These are phyloP conservation scores for Phaeosphaeriaceae sp. DNA, from an alignment of 2,329 filamentous ascomycete species.

Conservation along the genomic window DNA sequence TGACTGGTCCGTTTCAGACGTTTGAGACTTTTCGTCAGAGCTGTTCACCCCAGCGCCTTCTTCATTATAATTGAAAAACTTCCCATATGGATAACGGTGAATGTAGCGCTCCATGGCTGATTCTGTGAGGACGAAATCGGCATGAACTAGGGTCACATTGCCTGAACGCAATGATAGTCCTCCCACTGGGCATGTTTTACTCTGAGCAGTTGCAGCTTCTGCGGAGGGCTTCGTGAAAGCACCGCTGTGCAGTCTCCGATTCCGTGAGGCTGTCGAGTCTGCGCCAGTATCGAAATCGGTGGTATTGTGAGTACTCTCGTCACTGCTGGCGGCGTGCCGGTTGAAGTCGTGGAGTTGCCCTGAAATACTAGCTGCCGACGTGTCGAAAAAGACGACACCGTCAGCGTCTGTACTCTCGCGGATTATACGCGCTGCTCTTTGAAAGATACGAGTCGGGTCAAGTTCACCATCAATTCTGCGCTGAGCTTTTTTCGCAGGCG, in stretches of 20 bases:
- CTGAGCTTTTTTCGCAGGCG: constrained; percentile 22
- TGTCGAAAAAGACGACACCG: constrained; percentile 46
- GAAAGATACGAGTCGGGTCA: constrained; percentile 38
- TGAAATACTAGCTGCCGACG: constrained; percentile 37
- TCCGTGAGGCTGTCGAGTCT: constrained; percentile 29
- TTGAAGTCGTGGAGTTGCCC: constrained; percentile 29
- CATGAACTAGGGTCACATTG: constrained; percentile 24
- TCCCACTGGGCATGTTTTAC: constrained; percentile 33
- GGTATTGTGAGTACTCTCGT: constrained; percentile 41
- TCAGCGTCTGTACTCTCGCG: constrained; percentile 41
- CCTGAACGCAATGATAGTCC: constrained; percentile 30
- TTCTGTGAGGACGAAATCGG: constrained; percentile 41
- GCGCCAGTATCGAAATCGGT: constrained; percentile 36
- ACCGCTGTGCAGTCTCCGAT: constrained; percentile 19
- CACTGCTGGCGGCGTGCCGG: constrained; percentile 24
- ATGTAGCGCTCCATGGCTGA: constrained; percentile 44
- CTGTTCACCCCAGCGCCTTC: constrained; percentile 40
- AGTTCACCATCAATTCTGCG: constrained; percentile 32
- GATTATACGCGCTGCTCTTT: constrained; percentile 45
- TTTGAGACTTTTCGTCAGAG: constrained; percentile 40
- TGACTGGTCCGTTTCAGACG: constrained; percentile 37
- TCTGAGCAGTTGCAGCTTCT: constrained; percentile 16
- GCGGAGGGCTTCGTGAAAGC: constrained; percentile 2
- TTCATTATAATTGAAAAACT: constrained; percentile 45
- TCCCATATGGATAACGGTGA: constrained; percentile 39